Evolutionary conservation across 768 basidiomycete genomes (phyloP).

Genomic region (Rhizopogon roseolus): DNA sequence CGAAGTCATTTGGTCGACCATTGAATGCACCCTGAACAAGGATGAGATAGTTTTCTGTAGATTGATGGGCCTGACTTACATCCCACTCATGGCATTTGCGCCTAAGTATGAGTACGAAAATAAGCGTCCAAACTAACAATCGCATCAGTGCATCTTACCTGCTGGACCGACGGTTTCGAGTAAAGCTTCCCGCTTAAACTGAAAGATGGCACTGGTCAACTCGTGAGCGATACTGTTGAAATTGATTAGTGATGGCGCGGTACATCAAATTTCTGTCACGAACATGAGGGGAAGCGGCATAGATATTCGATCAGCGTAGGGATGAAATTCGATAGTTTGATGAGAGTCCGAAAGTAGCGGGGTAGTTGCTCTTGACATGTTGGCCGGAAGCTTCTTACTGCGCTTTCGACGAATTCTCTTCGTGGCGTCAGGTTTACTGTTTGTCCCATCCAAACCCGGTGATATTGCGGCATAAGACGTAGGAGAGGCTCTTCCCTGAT

Average conservation of each 20-base stretch:
- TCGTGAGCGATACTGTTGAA: slow-evolving; percentile 73
- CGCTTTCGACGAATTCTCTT: slow-evolving; percentile 70
- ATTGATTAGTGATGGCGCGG: not conserved
- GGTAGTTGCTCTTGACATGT: slow-evolving; percentile 36
- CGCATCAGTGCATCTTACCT: slow-evolving; percentile 34
- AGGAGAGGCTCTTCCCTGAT: slow-evolving; percentile 22
- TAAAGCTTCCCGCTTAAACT: slow-evolving; percentile 74
- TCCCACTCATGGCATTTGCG: slow-evolving; percentile 67
- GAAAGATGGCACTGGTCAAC: slow-evolving; percentile 61
- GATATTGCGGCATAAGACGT: slow-evolving; percentile 40
- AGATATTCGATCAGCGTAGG: slow-evolving; percentile 51
- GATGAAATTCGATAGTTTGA: slow-evolving; percentile 56
- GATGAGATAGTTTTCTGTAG: not conserved
- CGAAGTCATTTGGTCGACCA: slow-evolving; percentile 79
- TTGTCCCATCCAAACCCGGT: slow-evolving; percentile 23
- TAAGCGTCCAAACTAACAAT: slow-evolving; percentile 1
- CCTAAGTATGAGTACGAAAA: slow-evolving; percentile 34
- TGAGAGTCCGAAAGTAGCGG: slow-evolving; percentile 59
- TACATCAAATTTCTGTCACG: slow-evolving; percentile 15
- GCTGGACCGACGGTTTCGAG: slow-evolving; percentile 90
- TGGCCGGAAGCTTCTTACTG: slow-evolving; percentile 47
- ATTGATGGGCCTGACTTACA: slow-evolving; percentile 37
- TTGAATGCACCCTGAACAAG: slow-evolving; percentile 56
- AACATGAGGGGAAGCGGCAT: slow-evolving; percentile 82
- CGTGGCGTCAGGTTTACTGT: slow-evolving; percentile 41